Evolutionary conservation across 225 moss, liverwort and hornwort species (phyloP).

Genomic region (Asterella californica): DNA sequence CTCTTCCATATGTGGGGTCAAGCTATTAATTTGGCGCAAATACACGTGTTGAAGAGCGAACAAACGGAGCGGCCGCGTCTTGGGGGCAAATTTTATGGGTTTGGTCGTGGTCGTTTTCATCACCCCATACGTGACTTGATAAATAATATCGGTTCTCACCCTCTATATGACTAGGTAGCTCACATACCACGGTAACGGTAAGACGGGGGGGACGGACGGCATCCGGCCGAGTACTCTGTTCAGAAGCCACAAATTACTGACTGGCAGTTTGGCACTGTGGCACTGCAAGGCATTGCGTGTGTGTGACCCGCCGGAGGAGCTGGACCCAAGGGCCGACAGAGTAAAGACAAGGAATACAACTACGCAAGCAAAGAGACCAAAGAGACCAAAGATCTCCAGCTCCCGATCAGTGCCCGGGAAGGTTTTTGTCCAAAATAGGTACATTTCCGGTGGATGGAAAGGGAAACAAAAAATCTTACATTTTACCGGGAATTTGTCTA

Average conservation of each 20-base stretch:
- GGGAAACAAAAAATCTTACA: too few species aligned
- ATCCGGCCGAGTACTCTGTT: too few species aligned
- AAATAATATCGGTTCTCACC: neutral
- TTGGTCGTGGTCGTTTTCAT: neutral
- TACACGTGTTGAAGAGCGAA: neutral
- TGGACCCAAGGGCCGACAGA: slow-evolving; percentile 7
- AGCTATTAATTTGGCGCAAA: neutral
- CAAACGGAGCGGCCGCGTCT: neutral
- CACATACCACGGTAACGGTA: too few species aligned
- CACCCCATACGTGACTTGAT: neutral
- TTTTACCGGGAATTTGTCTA: too few species aligned
- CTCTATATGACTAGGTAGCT: neutral
- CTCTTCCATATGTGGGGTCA: neutral
- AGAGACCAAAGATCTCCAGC: too few species aligned
- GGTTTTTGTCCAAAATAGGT: too few species aligned
- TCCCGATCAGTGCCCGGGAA: too few species aligned
- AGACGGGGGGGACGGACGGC: too few species aligned
- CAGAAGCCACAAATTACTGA: neutral
- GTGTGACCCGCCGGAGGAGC: neutral
- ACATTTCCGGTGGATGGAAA: too few species aligned
- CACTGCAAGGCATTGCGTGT: neutral
- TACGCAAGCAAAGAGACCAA: neutral
- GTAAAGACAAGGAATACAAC: neutral
- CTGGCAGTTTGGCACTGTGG: neutral
- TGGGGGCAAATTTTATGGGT: neutral